Conservation (phyloP, 495 filamentous ascomycete genomes). For the Aspergillus bridgeri region DNA sequence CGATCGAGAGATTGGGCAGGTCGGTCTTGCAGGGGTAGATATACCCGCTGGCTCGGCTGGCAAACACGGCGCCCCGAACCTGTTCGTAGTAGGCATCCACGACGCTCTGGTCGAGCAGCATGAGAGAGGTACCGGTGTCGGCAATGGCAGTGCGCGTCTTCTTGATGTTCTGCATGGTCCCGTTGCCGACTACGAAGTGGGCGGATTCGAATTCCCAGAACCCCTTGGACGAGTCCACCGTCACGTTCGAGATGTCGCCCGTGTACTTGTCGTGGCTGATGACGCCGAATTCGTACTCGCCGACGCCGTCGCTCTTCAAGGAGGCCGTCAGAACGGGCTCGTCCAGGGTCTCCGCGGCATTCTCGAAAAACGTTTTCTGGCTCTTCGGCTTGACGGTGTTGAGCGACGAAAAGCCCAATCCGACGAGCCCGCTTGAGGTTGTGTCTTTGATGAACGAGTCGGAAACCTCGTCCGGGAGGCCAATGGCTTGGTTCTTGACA, state of each 20-base stretch:
- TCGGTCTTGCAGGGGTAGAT: constrained; percentile 60
- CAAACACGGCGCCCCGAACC: constrained; percentile 53
- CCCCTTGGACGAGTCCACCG: constrained; percentile 59
- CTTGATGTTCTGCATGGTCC: constrained; percentile 26
- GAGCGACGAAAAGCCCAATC: constrained; percentile 70
- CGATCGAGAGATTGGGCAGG: constrained; percentile 65
- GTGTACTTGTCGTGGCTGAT: constrained; percentile 65
- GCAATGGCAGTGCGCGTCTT: constrained; percentile 51
- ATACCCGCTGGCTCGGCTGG: constrained; percentile 53
- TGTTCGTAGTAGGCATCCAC: constrained; percentile 58
- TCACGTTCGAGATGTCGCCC: constrained; percentile 60
- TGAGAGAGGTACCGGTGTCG: constrained; percentile 71
- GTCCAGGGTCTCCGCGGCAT: constrained; percentile 58
- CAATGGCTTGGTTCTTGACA: constrained; percentile 65
- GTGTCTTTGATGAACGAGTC: constrained; percentile 59
- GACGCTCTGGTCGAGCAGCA: constrained; percentile 63
- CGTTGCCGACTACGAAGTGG: constrained; percentile 53
- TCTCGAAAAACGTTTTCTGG: constrained; percentile 83
- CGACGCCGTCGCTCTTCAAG: constrained; percentile 56
- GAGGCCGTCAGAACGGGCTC: constrained; percentile 71
- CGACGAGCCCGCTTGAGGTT: constrained; percentile 68
- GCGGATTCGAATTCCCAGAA: constrained; percentile 73
- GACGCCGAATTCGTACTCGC: constrained; percentile 73
- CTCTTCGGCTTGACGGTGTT: constrained; percentile 65
- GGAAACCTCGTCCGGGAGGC: constrained; percentile 64